Conservation (phyloP, 345 rosid species). For the Syzygium jambos region DNA sequence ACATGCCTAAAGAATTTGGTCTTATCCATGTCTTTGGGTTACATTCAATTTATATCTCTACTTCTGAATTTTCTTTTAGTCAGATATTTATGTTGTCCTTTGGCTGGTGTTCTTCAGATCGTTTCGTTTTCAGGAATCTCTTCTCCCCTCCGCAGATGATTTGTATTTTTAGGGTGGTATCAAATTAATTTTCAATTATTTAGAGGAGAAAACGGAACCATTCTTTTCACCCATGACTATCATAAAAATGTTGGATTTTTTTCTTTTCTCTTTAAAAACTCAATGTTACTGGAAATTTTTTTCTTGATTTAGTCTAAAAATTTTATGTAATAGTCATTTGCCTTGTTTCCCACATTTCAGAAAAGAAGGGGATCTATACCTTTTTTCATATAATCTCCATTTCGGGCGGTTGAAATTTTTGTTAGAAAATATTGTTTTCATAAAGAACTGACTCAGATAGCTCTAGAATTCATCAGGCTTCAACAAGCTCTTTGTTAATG, state of each 20-base stretch:
- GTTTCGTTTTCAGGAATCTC: not conserved
- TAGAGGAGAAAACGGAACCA: not conserved
- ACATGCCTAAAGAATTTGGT: not conserved
- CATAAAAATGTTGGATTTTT: not conserved
- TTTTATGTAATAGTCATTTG: not conserved
- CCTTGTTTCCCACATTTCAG: not conserved
- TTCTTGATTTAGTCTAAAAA: not conserved
- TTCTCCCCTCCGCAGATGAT: not conserved
- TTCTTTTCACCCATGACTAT: not conserved
- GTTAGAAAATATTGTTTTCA: not conserved
- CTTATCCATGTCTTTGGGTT: not conserved
- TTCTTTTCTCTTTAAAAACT: not conserved
- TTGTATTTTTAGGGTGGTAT: not conserved
- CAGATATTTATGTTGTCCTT: not conserved
- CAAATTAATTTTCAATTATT: not conserved
- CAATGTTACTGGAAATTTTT: not conserved
- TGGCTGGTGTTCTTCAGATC: not conserved
- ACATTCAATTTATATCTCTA: not conserved
- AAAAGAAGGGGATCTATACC: not conserved
- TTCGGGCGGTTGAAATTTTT: not conserved
- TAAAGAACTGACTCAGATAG: not conserved
- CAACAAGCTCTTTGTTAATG: not conserved
- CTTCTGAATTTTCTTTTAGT: not conserved
- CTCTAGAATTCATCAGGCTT: not conserved
- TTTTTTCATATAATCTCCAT: not conserved